Conservation (phyloP, 176 grass and related monocot genomes). For the Eragrostis curvula region DNA sequence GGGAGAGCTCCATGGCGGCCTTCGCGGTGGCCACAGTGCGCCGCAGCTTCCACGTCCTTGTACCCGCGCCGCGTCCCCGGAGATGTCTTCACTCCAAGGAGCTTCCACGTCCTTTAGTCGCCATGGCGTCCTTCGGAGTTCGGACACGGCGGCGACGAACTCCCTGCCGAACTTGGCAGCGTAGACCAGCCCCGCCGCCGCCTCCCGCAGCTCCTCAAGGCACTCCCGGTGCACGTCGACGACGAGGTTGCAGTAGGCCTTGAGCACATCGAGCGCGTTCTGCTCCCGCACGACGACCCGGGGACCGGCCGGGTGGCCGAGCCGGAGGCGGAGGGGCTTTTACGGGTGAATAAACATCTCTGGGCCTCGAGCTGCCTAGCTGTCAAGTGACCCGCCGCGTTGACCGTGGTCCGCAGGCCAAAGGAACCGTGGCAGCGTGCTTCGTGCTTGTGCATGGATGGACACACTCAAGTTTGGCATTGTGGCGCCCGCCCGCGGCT, state of each 20-base stretch:
- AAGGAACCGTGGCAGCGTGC: not conserved
- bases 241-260: constrained; percentile 71
- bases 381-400: not conserved
- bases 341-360: constrained; percentile 7
- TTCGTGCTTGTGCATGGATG: not conserved
- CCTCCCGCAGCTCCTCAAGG: constrained; percentile 88
- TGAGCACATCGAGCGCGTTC: constrained; percentile 67
- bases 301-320: constrained; percentile 70
- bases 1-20: constrained; percentile 77
- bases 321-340: constrained; percentile 43
- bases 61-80: constrained; percentile 30
- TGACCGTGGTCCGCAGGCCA: too few species aligned
- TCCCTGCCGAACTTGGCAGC: constrained; percentile 75
- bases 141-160: constrained; percentile 53
- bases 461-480: too few species aligned
- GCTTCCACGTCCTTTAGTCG: too few species aligned
- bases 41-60: constrained; percentile 69
- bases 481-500: not conserved
- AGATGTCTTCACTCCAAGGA: constrained; percentile 24
- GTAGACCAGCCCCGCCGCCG: constrained; percentile 70
- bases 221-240: constrained; percentile 66
- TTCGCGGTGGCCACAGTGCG: constrained; percentile 83
- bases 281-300: constrained; percentile 78
- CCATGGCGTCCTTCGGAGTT: constrained; percentile 62
- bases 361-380: not conserved